Conservation (phyloP, 116 monocot species). For the Cymodocea nodosa region DNA sequence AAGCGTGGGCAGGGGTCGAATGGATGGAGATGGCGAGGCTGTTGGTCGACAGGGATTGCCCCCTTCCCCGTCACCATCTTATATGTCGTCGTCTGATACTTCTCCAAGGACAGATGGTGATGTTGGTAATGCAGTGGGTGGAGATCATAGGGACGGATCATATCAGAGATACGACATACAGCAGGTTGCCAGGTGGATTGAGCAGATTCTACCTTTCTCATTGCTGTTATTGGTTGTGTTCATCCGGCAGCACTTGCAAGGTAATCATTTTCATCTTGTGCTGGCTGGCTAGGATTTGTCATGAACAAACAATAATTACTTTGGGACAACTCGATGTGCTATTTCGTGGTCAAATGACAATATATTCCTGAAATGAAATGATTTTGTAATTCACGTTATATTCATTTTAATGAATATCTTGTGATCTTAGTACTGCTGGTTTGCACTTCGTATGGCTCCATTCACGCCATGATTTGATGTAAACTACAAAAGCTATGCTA, state of each 20-base stretch:
- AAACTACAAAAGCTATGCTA: too few relatives aligned
- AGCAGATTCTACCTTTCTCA: conserved; percentile 91
- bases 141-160: conserved; percentile 36
- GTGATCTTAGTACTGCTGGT: too few relatives aligned
- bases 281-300: too few relatives aligned
- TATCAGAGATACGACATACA: conserved; percentile 93
- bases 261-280: conserved; percentile 18
- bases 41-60: conserved; percentile 12
- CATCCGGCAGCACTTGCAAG: conserved; percentile 98
- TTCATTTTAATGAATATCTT: too few relatives aligned
- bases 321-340: too few relatives aligned
- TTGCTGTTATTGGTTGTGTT: conserved; percentile 88
- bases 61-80: conserved; percentile 6
- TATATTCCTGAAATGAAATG: too few relatives aligned
- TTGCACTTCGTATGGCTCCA: too few relatives aligned
- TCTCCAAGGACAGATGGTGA: conserved; percentile 21
- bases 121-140: conserved; percentile 18
- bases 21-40: conserved; percentile 16
- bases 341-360: too few relatives aligned
- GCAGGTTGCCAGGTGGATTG: conserved; percentile 83
- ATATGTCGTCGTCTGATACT: background rate
- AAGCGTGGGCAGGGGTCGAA: background rate
- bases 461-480: too few relatives aligned
- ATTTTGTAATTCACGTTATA: too few relatives aligned
- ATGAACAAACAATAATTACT: too few relatives aligned